phyloP scores from a whole-genome alignment of 106 monocot species.

The Allium sativum region DNA sequence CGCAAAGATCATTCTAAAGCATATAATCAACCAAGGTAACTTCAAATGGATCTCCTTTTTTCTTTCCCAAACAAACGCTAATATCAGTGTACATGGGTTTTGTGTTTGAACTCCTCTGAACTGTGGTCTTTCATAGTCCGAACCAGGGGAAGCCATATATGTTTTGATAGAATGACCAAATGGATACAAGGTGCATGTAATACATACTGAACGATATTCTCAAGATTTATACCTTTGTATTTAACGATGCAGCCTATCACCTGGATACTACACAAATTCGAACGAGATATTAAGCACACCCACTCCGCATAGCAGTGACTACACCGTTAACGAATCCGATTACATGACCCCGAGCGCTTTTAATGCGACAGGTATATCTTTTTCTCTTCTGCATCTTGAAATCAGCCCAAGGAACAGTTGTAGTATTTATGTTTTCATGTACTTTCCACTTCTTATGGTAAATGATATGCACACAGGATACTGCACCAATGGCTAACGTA shows the following conservation, averaged over 20 bases:
- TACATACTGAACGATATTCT: not conserved
- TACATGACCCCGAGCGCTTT: conserved; percentile 16
- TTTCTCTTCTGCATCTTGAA: not conserved
- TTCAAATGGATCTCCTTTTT: not conserved
- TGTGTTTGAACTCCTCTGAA: too few species aligned
- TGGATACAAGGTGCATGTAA: too few species aligned
- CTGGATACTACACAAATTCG: conserved; percentile 20
- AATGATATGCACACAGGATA: too few species aligned
- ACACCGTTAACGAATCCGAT: conserved; percentile 32
- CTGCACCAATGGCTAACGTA: too few species aligned
- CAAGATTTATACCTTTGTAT: too few species aligned
- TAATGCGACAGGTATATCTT: not conserved
- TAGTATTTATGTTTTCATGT: too few species aligned
- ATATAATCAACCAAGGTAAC: conserved; percentile 14
- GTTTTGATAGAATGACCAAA: not conserved
- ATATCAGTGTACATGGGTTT: too few species aligned
- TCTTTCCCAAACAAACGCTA: too few species aligned
- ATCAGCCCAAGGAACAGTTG: too few species aligned
- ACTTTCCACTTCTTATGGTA: too few species aligned
- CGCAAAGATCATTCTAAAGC: not conserved
- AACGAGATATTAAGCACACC: conserved; percentile 26
- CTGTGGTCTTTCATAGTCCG: too few species aligned
- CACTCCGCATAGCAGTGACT: conserved; percentile 32
- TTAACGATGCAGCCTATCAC: conserved; percentile 10
- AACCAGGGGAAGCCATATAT: too few species aligned